Evolutionary conservation across 1,284 basidiomycete species (phyloP).

Genomic region (Coniferiporia sulphurascens): DNA sequence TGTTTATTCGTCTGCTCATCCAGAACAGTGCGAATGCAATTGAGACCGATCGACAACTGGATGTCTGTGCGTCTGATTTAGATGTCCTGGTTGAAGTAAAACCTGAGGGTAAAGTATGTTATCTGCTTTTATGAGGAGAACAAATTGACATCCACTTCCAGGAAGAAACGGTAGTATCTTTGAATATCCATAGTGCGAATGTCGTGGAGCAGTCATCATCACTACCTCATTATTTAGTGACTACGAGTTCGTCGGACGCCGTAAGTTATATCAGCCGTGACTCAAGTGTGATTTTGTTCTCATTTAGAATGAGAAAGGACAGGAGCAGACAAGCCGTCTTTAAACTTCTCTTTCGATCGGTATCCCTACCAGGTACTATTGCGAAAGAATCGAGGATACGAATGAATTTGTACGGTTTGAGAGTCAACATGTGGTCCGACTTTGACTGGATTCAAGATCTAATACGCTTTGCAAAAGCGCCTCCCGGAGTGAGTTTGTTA

Average conservation of each 20-base stretch:
- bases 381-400: conserved; percentile 80
- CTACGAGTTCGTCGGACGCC: not conserved
- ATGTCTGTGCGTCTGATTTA: conserved; percentile 57
- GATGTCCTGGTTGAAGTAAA: conserved; percentile 63
- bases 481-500: conserved; percentile 67
- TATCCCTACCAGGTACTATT: conserved; percentile 57
- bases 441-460: conserved; percentile 65
- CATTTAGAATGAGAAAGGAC: conserved; percentile 30
- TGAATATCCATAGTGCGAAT: conserved; percentile 58
- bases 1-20: conserved; percentile 39
- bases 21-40: conserved; percentile 22
- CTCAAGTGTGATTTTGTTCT: conserved; percentile 1
- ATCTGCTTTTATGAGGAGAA: not conserved
- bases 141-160: conserved; percentile 27
- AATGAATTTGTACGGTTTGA: conserved; percentile 61
- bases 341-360: conserved; percentile 64
- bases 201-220: conserved; percentile 39
- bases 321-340: conserved; percentile 42
- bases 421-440: conserved; percentile 60
- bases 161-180: conserved; percentile 67
- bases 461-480: conserved; percentile 69
- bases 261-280: not conserved
- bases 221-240: not conserved
- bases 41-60: conserved; percentile 30
- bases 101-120: conserved; percentile 60